Percentiles rank a stretch among this genome's conserved stretches.
Evolutionary conservation across 2,329 filamentous ascomycete species (phyloP).

Genomic region (Verticillium isaacii): DNA sequence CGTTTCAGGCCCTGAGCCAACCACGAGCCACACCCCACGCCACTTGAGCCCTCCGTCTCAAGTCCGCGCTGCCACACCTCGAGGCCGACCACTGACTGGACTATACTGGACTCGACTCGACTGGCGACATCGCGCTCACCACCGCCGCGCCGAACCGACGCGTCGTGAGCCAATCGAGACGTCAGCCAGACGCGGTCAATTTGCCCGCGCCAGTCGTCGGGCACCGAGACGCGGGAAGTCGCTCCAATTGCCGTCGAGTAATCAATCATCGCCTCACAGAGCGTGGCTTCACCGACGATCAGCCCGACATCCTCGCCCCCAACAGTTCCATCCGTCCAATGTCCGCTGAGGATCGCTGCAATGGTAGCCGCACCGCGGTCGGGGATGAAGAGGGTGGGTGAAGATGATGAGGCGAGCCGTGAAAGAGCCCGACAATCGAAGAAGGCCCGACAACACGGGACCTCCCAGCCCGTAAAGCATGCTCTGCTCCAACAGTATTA

Average conservation of each 20-base stretch:
- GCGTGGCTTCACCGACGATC: background rate
- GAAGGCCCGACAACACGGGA: background rate
- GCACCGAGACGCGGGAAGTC: background rate
- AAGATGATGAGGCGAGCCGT: background rate
- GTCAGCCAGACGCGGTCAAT: background rate
- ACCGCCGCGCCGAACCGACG: background rate
- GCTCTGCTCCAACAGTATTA: constrained; percentile 37
- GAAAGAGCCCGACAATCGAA: background rate
- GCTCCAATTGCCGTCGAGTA: background rate
- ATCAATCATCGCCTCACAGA: background rate
- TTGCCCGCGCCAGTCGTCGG: background rate
- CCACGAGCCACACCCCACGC: background rate
- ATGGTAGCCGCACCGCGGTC: background rate
- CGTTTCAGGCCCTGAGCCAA: background rate
- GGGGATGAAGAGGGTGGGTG: background rate
- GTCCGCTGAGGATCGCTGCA: background rate
- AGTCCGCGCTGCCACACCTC: background rate
- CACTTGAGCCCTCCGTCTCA: background rate
- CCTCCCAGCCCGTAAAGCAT: constrained; percentile 5
- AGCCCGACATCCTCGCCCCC: background rate
- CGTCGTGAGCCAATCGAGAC: background rate
- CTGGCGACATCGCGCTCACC: background rate
- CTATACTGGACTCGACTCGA: background rate
- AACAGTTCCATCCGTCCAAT: background rate
- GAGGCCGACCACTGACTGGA: background rate